Evolutionary conservation across 345 rosid species (phyloP).

Genomic region (Lumnitzera racemosa): DNA sequence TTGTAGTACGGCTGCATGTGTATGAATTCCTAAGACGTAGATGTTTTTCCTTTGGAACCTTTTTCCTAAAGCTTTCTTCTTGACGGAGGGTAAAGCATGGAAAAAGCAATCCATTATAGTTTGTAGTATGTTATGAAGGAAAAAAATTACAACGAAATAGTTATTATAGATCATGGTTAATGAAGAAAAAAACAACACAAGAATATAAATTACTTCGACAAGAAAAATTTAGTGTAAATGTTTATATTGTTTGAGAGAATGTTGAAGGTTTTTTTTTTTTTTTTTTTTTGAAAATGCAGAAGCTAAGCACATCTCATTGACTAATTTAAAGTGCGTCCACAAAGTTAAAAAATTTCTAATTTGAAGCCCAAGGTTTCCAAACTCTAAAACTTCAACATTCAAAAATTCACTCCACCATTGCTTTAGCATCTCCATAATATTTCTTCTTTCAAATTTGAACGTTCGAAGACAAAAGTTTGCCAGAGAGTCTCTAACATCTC

Average conservation of each 20-base stretch:
- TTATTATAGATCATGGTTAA: neutral
- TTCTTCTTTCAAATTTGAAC: slow-evolving; percentile 1
- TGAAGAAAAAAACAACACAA: neutral
- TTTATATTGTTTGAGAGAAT: neutral
- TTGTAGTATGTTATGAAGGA: neutral
- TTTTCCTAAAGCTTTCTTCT: too few species aligned
- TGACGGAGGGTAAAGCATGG: too few species aligned
- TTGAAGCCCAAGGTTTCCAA: slow-evolving; percentile 3
- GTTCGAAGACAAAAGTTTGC: neutral
- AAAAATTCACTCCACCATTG: slow-evolving; percentile 22
- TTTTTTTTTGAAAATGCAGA: neutral
- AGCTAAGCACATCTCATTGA: neutral
- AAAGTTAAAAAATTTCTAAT: neutral
- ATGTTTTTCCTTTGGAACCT: too few species aligned
- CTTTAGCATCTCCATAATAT: neutral
- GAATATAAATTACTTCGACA: neutral
- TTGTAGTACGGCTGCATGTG: too few species aligned
- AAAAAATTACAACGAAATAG: neutral
- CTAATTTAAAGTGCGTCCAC: neutral
- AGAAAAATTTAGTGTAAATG: neutral
- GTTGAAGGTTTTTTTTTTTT: neutral
- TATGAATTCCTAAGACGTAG: too few species aligned
- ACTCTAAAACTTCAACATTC: slow-evolving; percentile 18
- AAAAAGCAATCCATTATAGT: too few species aligned
- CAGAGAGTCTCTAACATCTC: neutral